Evolutionary conservation across 768 basidiomycete species (phyloP), one percentile per base, ranked within the genome.

Genomic region (Leccinum obscurum): DNA sequence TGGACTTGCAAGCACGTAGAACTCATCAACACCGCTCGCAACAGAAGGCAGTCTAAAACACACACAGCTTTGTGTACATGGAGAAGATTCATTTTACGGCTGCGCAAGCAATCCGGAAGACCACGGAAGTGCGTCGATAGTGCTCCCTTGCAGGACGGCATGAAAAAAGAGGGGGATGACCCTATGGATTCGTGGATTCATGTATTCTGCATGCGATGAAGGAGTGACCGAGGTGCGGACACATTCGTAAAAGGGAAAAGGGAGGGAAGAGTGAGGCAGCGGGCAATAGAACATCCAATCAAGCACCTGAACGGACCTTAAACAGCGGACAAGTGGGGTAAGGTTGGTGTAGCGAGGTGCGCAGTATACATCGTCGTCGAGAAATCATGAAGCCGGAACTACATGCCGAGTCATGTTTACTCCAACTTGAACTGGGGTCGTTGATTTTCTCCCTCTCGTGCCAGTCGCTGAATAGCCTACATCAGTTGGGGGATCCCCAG

Each of bases 291-390:
- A 49, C 62, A 60, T 54, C 28, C 62, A 55, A 60, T 62, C 63
- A 64, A 64, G 17, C 44, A 51, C 49, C 62, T 59, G 52, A 14
- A 63, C 65, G 70, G 72, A 73, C 64, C 64, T 73, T 69, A 71
- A 64, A 57, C 57, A 63, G 54, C 56, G 61, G 64, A 37, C 48
- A 44, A 52, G 39, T 60, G 59, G 57, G 26, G 58, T 56, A 62
- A 51, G 48, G 35, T 53, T 53, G 46, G 48, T 53, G 61, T 35
- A 53, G 46, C 50, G 60, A 61, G 52, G 61, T 59, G 53, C 60
- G 57, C 57, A 7, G 61, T 41, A 54, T 37, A 34, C 30, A 37
- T 48, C 54, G 35, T 46, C 57, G 51, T 62, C 57, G 50, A 59
- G 56, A 17, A 44, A 55, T 60, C 53, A 69, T 54, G 58, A 35